Base-by-base conservation (phyloP, 208 protist species). In the Balamuthia mandrillaris region DNA sequence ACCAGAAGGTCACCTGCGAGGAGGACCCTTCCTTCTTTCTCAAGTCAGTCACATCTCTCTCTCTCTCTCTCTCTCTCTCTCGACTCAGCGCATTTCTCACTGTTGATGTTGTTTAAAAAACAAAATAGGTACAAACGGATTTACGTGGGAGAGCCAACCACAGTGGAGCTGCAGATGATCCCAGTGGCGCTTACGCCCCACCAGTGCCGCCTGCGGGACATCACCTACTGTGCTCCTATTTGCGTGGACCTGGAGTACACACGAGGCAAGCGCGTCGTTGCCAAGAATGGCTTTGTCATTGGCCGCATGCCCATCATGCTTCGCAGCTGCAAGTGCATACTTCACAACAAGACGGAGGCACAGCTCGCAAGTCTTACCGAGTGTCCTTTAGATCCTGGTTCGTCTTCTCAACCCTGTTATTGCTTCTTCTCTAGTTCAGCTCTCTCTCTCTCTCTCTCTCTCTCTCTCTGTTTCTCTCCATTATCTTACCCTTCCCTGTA, bases 221-320 rank as follows among this genome's bases (percentile, higher is more conserved):
- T 98, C 82, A 98, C 97, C 3, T 99, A 99, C 91, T 89, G 94
- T 41, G 97, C 97, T 16, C 93, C 92, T 21, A 96, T 98, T 21
- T 65, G 61, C 39, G 93, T 95, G 14, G 88, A 97, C 79, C 84
- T 98, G 21, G 90, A 95, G 66, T 97, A 95, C 82, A 95, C 86
- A 16, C 72, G 91, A 45, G 94, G 89, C 4, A 93, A 91, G 42
- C n/a, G 87, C n/a, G 87, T 91, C 1, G 77, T 96, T 35, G 86
- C 91, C 27, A 91, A 95, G 58, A 93, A 91, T 1, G 94, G 95
- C 81, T 91, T 99, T 24, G 89, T 90, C 44, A 99, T 99, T 88
- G 98, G 98, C 0, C 93, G 94, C 29, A 98, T 99, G 81, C 99
- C 98, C 0, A 99, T 99, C 29, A 99, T 99, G 99, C 94, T 99